Base-by-base conservation (phyloP, 2,329 filamentous ascomycete species). In the Paecilomyces sp. region DNA sequence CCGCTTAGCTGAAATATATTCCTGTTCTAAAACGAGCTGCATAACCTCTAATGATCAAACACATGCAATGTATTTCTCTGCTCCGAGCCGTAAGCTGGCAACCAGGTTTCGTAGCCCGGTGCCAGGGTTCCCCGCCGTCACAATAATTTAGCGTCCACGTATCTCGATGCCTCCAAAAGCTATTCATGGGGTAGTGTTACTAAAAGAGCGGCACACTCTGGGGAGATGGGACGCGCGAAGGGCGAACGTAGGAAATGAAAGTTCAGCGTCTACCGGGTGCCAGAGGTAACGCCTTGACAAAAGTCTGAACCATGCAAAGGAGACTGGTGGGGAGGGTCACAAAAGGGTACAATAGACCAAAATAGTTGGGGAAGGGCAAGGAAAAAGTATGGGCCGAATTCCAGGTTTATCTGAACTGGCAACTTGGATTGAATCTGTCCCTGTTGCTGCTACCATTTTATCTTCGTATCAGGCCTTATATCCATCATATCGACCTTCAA, bases 391-490 rank as follows among this genome's bases (percentile, higher is more conserved):
- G 55, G 41, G 18, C 28, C 54, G 18, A 41, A 36, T 30, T 53
- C 51, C 51, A n/a, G 51, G 28, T 25, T 25, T 25, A 25, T 53
- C 22, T 62, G 64, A 66, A 65, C 61, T 66, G 66, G 63, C 60
- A 62, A 63, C 59, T 68, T 64, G 56, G 62, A 63, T 64, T 65
- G 61, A 59, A 62, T 61, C 56, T 66, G 63, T 57, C 57, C 59
- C 60, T 64, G 64, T 63, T 64, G 64, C 61, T 63, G 60, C 60
- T 70, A 68, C 64, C 61, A 59, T 61, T 61, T 61, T 65, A 64
- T 59, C 60, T 54, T 57, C 58, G 56, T 18, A 34, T 59, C 54
- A 24, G 15, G 34, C 31, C 55, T 57, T 57, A 30, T 47, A 25
- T 57, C 55, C 31, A 41, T 47, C 34, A 47, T 57, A 25, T 41